Percentiles rank a stretch among this genome's conserved stretches.
These are phyloP conservation scores for Fraxinus quadrangulata DNA, from an alignment of 257 asterid species.

Conservation along the genomic window DNA sequence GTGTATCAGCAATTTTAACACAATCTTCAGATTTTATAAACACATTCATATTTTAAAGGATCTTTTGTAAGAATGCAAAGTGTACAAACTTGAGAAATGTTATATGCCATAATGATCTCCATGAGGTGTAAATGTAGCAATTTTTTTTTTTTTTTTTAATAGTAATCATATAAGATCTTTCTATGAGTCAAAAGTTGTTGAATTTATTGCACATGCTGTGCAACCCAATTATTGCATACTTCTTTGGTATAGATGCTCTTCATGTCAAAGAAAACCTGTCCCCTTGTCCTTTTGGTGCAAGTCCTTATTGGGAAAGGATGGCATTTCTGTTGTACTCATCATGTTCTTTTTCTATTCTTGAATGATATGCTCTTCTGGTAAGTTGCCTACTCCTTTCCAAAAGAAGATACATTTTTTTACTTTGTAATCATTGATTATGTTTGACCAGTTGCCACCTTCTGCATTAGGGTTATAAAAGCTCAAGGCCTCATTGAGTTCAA, in stretches of 20 bases:
- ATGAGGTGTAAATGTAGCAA: no score
- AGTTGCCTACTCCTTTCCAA: slow-evolving; percentile 4
- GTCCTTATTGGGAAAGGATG: slow-evolving; percentile 16
- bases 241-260: slow-evolving; percentile 21
- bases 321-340: background rate
- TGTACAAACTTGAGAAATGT: background rate
- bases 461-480: background rate
- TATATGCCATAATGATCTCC: background rate
- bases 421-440: background rate
- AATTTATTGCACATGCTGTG: slow-evolving; percentile 37
- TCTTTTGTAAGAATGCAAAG: background rate
- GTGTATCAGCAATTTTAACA: slow-evolving; percentile 16
- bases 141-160: no score
- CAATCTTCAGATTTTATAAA: slow-evolving; percentile 6
- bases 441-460: background rate
- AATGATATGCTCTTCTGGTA: background rate
- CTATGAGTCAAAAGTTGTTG: slow-evolving; percentile 10
- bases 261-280: slow-evolving; percentile 18
- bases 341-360: background rate
- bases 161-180: background rate
- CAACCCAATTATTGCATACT: slow-evolving; percentile 20
- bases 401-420: background rate
- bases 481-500: background rate
- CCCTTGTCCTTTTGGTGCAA: slow-evolving; percentile 13
- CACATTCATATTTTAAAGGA: slow-evolving; percentile 1